Base-by-base conservation (phyloP, 148 eudicot species). In the Rhododendron simsii region DNA sequence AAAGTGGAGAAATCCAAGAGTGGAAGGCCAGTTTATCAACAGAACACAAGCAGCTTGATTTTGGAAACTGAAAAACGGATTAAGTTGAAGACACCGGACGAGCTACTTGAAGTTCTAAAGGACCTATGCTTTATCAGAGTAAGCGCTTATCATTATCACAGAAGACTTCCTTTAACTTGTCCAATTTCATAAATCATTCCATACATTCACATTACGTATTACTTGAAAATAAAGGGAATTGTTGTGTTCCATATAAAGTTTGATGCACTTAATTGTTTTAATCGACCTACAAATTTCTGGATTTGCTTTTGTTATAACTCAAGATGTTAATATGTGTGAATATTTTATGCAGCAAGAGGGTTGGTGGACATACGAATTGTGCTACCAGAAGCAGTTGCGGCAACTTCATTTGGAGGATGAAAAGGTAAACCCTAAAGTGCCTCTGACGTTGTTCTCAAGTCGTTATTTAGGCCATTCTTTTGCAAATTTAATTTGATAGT, bases 291-390 rank as follows among this genome's bases (percentile, higher is more conserved):
- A 51, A 20, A 82, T 26, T 82, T 39, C 8, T 21, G 26, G 15
- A 7, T 21, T 35, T 81, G 16, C 65, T 21, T 30, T 44, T 78
- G 18, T 65, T 85, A 26, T 7, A 50, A 5, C 41, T 85, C 11
- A 45, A 13, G 47, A 44, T 79, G 35, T 80, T 79, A 39, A 61
- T 7, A 18, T 63, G 33, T 15, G 2, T 41, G 50, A 71, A 53
- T 51, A 30, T 81, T 88, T 88, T 35, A 11, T 93, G 93, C 98
- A 96, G 99, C 96, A 93, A 96, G 99, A 96, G 86, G 96, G 96
- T 85, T 96, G 99, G 99, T 96, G 99, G 99, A 85, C 93, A 23
- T 96, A 96, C 85, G 98, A 96, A 86, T 94, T 95, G 86, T 96
- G 99, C 83, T 93, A 91, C 88, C 93, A 92, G 84, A 85, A 92